These are phyloP conservation scores for Suillus luteus DNA, from an alignment of 768 basidiomycete genomes.

Conservation along the genomic window DNA sequence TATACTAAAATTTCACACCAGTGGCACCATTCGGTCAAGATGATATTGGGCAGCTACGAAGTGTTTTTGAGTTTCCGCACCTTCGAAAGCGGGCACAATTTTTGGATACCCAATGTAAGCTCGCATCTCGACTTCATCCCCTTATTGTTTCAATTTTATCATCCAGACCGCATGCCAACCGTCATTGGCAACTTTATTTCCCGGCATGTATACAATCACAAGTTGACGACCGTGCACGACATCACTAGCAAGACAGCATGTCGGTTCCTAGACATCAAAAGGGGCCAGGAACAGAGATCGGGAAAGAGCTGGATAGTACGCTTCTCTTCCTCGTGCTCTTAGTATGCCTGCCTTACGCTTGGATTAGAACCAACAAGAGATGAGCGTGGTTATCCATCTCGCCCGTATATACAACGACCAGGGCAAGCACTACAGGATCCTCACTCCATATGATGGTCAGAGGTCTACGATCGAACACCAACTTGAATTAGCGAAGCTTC, in stretches of 20 bases:
- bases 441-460: conserved; percentile 82
- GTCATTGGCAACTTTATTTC: conserved; percentile 76
- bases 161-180: conserved; percentile 80
- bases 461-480: conserved; percentile 53
- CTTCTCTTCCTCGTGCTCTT: not conserved
- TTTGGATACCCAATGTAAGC: conserved; percentile 74
- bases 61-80: conserved; percentile 74
- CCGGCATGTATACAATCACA: conserved; percentile 54
- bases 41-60: conserved; percentile 60
- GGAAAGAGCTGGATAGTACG: conserved; percentile 36
- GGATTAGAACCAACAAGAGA: conserved; percentile 64
- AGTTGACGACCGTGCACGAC: conserved; percentile 59
- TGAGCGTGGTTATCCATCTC: conserved; percentile 51
- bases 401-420: conserved; percentile 51
- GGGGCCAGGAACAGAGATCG: conserved; percentile 30
- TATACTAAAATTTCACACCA: conserved; percentile 29
- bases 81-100: conserved; percentile 50
- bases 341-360: not conserved
- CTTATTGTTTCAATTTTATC: conserved; percentile 11
- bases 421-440: conserved; percentile 55
- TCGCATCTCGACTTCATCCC: not conserved
- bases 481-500: conserved; percentile 49
- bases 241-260: conserved; percentile 37
- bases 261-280: conserved; percentile 41
- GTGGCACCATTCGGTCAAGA: conserved; percentile 83